Base-by-base conservation (phyloP, 108 stramenopile species). In the Cyclostephanos invisitatus region DNA sequence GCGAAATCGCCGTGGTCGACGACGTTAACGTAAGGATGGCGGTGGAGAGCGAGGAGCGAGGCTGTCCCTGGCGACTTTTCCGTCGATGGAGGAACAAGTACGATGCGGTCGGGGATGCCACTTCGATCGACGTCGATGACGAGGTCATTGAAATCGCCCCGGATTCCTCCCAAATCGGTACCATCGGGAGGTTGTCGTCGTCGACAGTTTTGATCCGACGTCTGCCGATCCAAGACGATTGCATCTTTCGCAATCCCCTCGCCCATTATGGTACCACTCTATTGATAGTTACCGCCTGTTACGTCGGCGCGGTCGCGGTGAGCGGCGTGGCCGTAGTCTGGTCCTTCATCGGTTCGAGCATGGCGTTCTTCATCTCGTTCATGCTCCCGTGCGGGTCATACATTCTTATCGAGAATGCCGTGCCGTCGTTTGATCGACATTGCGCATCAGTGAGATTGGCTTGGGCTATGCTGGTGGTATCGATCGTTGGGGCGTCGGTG, bases 251-350 rank as follows among this genome's bases (percentile, higher is more conserved):
- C 14, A 87, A 82, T 49, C 10, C 73, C 10, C 50, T 76, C 21
- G 77, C 66, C 24, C 86, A 87, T 63, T 85, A 86, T 20, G 50
- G 27, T 15, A 63, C 70, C 17, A 95, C 91, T 3, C 67, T 90
- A 12, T 29, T 67, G 10, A 90, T 95, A 57, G 54, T 84, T 12
- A 25, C 62, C 7, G 32, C 75, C 0, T 87, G 84, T 48, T 91
- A 83, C 58, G 40, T 83, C n/a, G 81, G 80, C 2, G 89, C 93
- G 12, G 69, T 84, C 10, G 51, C 50, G 5, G 89, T 84, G 50
- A 85, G 88, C n/a, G 89, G 91, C 24, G 91, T 92, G 21, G 87
- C 81, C 11, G 50, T 81, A 12, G 88, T 95, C 18, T 95, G 93
- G 93, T 75, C 80, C 61, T 70, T 95, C 42, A 77, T 78, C 62